Evolutionary conservation across 2,329 filamentous ascomycete species (phyloP).

Genomic region (Ilyonectria destructans): DNA sequence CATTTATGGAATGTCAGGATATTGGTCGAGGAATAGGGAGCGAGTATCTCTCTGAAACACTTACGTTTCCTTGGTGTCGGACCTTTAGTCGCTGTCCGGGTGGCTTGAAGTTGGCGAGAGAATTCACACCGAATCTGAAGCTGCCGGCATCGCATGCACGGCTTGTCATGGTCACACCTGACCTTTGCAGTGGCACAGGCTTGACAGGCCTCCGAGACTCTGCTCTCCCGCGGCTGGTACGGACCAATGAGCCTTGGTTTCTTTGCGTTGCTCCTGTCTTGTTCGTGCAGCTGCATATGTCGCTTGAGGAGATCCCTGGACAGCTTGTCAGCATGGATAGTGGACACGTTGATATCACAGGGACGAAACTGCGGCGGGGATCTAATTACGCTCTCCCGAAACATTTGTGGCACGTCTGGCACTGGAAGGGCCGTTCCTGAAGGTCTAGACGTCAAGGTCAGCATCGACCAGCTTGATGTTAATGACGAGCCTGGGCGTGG

Average conservation of each 20-base stretch:
- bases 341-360: too few relatives aligned
- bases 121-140: neutral
- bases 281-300: neutral
- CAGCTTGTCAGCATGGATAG: neutral
- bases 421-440: neutral
- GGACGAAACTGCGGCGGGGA: neutral
- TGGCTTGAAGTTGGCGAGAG: neutral
- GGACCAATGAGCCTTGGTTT: neutral
- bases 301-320: neutral
- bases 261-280: neutral
- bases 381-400: neutral
- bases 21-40: neutral
- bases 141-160: neutral
- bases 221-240: neutral
- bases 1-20: neutral
- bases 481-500: neutral
- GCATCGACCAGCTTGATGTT: neutral
- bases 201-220: neutral
- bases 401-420: neutral
- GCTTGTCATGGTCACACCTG: neutral
- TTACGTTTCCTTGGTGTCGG: neutral
- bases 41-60: neutral
- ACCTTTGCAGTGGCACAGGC: neutral
- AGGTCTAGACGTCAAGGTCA: neutral
- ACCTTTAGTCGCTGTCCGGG: neutral